Base-by-base conservation (phyloP, 148 eudicot genomes). In the Amaranthus cruentus region DNA sequence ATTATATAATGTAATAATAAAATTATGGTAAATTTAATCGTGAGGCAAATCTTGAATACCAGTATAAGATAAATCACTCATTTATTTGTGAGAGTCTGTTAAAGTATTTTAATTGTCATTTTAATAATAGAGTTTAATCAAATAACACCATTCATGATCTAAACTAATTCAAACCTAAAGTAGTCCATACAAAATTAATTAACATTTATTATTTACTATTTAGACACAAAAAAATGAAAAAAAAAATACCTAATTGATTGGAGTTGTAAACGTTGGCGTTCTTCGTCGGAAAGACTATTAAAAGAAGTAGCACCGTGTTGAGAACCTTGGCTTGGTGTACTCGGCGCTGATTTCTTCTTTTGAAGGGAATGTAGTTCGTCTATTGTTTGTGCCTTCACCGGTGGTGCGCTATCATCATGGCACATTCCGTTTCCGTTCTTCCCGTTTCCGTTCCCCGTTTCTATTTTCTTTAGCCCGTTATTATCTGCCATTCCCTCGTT, bases 331-430 rank as follows among this genome's bases (percentile, higher is more conserved):
- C 76, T 81, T 0, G 98, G 97, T 1, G 97, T 93, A 9, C 86
- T 80, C 9, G 95, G 98, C 46, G 89, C 85, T 1, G 97, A 87
- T 72, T 73, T 91, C 81, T 90, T 92, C 88, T 65, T 84, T 78
- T 93, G 98, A 6, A 93, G 87, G 9, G 90, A 93, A 72, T 93
- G 98, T 44, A 92, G 76, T 72, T 92, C 97, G 68, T 92, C 91
- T 5, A 92, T 82, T 0, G 96, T 92, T 84, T 87, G 88, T 18
- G 96, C 97, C 73, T 71, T 92, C 71, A 92, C 91, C 6, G 96
- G 81, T 2, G 81, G 47, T 0, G 74, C 75, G 9, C 90, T 90
- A 73, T 90, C 96, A 52, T 92, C 97, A 47, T 90, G 93, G 52
- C 96, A 92, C 11, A 90, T 71, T 61, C 75, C 81, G 46, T 81